These are phyloP conservation scores for Phytophthora podocarpi DNA, from an alignment of 352 stramenopile species.

Conservation along the genomic window DNA sequence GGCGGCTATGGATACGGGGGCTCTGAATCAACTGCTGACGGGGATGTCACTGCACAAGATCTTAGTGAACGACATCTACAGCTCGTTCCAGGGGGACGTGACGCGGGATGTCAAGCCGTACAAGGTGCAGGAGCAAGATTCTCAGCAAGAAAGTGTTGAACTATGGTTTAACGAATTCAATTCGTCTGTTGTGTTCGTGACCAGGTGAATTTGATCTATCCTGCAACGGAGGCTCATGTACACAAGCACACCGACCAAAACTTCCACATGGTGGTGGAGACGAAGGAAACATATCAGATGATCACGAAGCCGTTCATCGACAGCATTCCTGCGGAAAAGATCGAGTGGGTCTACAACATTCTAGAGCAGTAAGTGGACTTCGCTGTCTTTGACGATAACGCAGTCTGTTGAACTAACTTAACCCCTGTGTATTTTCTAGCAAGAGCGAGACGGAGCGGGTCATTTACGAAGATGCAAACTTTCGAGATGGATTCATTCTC, in stretches of 20 bases:
- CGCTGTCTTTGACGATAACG: neutral
- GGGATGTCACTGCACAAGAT: slow-evolving; percentile 74
- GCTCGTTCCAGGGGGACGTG: slow-evolving; percentile 73
- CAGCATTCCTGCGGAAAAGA: slow-evolving; percentile 70
- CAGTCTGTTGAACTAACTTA: slow-evolving; percentile 8
- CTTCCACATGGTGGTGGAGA: slow-evolving; percentile 88
- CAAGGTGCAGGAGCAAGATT: slow-evolving; percentile 70
- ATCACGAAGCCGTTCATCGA: slow-evolving; percentile 82
- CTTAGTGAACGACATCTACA: slow-evolving; percentile 86
- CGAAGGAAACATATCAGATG: slow-evolving; percentile 68
- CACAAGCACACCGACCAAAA: slow-evolving; percentile 84
- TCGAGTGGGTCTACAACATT: slow-evolving; percentile 92
- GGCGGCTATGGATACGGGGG: slow-evolving; percentile 54
- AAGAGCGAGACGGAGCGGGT: slow-evolving; percentile 85
- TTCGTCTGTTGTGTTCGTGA: too few relatives aligned
- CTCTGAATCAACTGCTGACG: slow-evolving; percentile 47
- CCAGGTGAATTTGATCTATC: slow-evolving; percentile 84
- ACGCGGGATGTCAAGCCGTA: slow-evolving; percentile 71
- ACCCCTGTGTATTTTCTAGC: slow-evolving; percentile 40
- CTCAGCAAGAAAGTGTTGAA: too few relatives aligned
- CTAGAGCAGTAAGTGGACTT: slow-evolving; percentile 74
- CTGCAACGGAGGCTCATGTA: slow-evolving; percentile 78
- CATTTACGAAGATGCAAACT: slow-evolving; percentile 74
- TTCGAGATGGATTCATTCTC: slow-evolving; percentile 72
- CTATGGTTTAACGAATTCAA: too few relatives aligned